Evolutionary conservation across 129 eudicot species (phyloP).

Genomic region (Flaveria robusta): DNA sequence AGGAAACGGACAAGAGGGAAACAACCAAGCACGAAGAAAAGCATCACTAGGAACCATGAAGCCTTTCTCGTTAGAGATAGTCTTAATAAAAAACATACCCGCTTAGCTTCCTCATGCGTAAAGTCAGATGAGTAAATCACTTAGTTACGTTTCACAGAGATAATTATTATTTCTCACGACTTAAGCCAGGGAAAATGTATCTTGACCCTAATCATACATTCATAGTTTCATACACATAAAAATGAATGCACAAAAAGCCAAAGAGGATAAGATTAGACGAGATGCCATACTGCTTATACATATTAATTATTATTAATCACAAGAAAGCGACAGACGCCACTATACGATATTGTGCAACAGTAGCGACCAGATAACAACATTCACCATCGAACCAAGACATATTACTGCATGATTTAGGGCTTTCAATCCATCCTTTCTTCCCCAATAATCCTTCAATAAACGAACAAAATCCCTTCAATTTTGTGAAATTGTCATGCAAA

Average conservation of each 20-base stretch:
- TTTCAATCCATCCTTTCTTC: neutral
- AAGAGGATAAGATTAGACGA: slow-evolving; percentile 16
- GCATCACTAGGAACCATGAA: too few relatives aligned
- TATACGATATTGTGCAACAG: slow-evolving; percentile 19
- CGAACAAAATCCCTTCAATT: neutral
- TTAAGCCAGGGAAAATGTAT: too few relatives aligned
- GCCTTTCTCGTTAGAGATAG: too few relatives aligned
- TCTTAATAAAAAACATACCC: too few relatives aligned
- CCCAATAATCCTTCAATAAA: neutral
- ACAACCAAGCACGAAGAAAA: too few relatives aligned
- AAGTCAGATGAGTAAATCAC: too few relatives aligned
- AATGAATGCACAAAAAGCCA: neutral
- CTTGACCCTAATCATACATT: too few relatives aligned
- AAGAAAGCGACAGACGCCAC: slow-evolving; percentile 10
- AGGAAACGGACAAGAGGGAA: too few relatives aligned
- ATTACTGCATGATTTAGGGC: slow-evolving; percentile 20
- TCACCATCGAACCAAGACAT: slow-evolving; percentile 9
- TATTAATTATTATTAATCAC: neutral
- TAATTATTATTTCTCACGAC: too few relatives aligned
- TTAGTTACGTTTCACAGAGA: too few relatives aligned
- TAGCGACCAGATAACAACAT: neutral
- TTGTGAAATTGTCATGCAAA: slow-evolving; percentile 27
- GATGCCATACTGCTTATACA: neutral
- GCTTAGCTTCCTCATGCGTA: too few relatives aligned
- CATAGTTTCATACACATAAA: neutral